Evolutionary conservation across 768 basidiomycete genomes (phyloP).

Genomic region (Rhodotorula kratochvilovae): DNA sequence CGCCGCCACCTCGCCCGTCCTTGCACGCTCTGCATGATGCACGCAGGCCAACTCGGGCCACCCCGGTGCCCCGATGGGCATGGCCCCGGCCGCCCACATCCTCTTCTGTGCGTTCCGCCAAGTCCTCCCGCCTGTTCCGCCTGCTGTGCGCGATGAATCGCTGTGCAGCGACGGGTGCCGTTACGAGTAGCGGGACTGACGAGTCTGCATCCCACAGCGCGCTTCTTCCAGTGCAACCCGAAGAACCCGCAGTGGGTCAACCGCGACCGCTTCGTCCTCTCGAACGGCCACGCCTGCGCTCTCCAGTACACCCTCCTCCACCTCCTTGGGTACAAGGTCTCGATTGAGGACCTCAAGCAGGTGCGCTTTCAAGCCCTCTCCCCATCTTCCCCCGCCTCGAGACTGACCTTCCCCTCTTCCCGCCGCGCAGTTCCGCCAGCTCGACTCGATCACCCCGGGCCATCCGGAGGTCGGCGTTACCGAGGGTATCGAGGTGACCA

Average conservation of each 20-base stretch:
- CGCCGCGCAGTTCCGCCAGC: conserved; percentile 65
- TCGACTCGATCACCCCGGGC: conserved; percentile 84
- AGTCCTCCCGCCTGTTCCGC: background rate
- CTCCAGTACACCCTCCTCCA: conserved; percentile 89
- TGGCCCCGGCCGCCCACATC: conserved; percentile 78
- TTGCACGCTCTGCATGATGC: no score
- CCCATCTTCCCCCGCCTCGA: no score
- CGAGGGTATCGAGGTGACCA: conserved; percentile 71
- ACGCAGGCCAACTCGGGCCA: conserved; percentile 83
- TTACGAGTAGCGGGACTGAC: background rate
- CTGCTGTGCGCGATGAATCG: background rate
- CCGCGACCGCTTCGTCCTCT: conserved; percentile 93
- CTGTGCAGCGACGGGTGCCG: background rate
- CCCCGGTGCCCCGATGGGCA: conserved; percentile 86
- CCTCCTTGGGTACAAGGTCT: conserved; percentile 83
- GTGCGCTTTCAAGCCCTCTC: conserved; percentile 23
- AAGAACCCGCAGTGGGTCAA: conserved; percentile 89
- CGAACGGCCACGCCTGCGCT: conserved; percentile 86
- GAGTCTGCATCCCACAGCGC: conserved; percentile 43
- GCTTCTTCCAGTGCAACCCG: conserved; percentile 83
- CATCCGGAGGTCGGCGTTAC: conserved; percentile 78
- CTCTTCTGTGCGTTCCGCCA: conserved; percentile 65
- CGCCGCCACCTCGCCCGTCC: background rate
- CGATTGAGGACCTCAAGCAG: conserved; percentile 82
- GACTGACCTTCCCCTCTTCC: background rate